Evolutionary conservation across 805 yeast species (phyloP).

Genomic region (Metschnikowia lachancei): DNA sequence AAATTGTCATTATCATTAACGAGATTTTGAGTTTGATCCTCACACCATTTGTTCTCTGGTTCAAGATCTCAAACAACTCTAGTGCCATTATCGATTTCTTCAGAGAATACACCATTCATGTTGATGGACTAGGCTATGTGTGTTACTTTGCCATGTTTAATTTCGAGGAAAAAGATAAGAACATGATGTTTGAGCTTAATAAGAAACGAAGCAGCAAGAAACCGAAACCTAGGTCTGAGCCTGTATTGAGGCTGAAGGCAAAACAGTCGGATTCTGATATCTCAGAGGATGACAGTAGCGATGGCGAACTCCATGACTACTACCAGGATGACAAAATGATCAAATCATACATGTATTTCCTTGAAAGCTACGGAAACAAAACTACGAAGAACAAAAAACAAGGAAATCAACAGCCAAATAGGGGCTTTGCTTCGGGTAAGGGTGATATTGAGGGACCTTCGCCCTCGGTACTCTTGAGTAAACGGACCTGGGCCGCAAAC

Average conservation of each 20-base stretch:
- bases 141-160: constrained; percentile 93
- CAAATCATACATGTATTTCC: constrained; percentile 81
- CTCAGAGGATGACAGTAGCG: constrained; percentile 20
- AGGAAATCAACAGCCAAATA: neutral
- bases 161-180: constrained; percentile 56
- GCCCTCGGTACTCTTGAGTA: neutral
- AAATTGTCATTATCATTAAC: constrained; percentile 63
- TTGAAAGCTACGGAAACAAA: constrained; percentile 70
- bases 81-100: constrained; percentile 85
- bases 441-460: constrained; percentile 4
- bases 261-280: constrained; percentile 19
- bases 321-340: constrained; percentile 84
- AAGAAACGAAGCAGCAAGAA: constrained; percentile 20
- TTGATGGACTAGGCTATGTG: constrained; percentile 92
- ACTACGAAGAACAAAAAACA: constrained; percentile 2
- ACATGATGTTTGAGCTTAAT: constrained; percentile 38
- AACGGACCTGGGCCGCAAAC: neutral
- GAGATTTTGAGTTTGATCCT: constrained; percentile 80
- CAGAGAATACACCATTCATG: constrained; percentile 83
- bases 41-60: constrained; percentile 89
- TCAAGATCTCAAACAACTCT: constrained; percentile 68
- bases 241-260: constrained; percentile 5
- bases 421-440: neutral
- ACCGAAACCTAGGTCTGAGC: constrained; percentile 15
- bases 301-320: constrained; percentile 34